phyloP scores from a whole-genome alignment of 2,329 filamentous ascomycete species.

The Sclerotinia glacialis region DNA sequence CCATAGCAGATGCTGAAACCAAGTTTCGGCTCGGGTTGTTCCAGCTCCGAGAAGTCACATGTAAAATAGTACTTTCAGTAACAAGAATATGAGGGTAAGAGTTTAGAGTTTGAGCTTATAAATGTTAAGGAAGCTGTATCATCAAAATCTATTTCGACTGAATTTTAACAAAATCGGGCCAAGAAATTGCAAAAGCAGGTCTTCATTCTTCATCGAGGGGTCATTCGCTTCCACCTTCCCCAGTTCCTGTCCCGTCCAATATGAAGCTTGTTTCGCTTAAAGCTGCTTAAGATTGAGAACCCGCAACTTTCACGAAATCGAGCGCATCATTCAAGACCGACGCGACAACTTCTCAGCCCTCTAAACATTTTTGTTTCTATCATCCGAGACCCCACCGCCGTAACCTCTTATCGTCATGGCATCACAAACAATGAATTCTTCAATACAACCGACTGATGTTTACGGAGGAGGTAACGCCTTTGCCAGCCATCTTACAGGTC shows the following conservation, averaged over 20 bases:
- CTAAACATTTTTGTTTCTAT: neutral
- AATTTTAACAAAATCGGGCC: neutral
- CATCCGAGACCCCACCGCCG: neutral
- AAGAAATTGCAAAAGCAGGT: neutral
- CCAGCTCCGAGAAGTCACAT: conserved; percentile 14
- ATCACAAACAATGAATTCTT: conserved; percentile 55
- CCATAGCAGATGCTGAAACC: neutral
- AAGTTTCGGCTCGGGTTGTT: conserved; percentile 13
- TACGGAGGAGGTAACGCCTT: conserved; percentile 57
- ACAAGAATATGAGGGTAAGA: neutral
- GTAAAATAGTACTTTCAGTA: neutral
- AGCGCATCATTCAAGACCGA: conserved; percentile 20
- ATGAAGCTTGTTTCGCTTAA: conserved; percentile 5
- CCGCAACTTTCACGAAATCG: conserved; percentile 9
- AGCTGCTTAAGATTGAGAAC: conserved; percentile 4
- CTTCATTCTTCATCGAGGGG: neutral
- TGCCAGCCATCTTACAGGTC: conserved; percentile 13
- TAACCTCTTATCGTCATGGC: conserved; percentile 45
- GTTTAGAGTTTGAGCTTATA: no score
- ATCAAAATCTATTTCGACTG: neutral
- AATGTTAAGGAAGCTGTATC: neutral
- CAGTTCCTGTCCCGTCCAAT: neutral
- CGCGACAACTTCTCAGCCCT: conserved; percentile 20
- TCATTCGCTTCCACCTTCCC: conserved; percentile 20
- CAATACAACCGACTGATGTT: conserved; percentile 59